Base-by-base conservation (phyloP, 192 early-diverging fungal species). In the Backusella psychrophila region DNA sequence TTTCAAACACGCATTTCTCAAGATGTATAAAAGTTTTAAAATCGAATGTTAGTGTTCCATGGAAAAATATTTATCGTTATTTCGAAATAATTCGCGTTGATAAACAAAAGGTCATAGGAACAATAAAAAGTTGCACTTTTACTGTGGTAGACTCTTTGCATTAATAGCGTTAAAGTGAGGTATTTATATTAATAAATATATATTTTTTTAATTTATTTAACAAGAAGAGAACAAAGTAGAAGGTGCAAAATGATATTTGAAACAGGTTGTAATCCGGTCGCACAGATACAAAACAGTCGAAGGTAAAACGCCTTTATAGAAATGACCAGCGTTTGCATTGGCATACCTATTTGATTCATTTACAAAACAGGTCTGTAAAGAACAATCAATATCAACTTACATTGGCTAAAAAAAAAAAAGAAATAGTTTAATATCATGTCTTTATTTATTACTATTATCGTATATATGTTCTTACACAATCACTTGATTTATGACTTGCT, bases 391-490 rank as follows among this genome's bases (percentile, higher is more conserved):
- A 44, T 17, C 21, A 14, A 63, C 56, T 63, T 63, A 63, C 56
- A 21, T 9, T 29, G 56, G 56, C 56, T 63, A 63, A 29, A 26
- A 26, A 63, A 12, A 26, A 2, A 29, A 12, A 63, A 49, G 15
- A n/a, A n/a, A n/a, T 49, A 5, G 46, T 49, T 33, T 49, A 49
- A 49, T 49, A 49, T 6, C 17, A 17, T 49, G 42, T 4, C 15
- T 14, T 14, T 49, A 6, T 49, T 19, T 19, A 19, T 49, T 17
- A 26, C 11, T 59, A 12, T 29, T 59, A 59, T 59, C 3, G 35
- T 68, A 66, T 68, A 68, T 68, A 68, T 69, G n/a, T 38, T 21
- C 36, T 69, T 69, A 69, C 68, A 41, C 68, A 69, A 41, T 69
- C 68, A 38, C 68, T 69, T 35, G 68, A 69, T n/a, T 41, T 69